These are phyloP conservation scores for Salicornia ramosissima DNA, from an alignment of 148 eudicot species.

Conservation along the genomic window DNA sequence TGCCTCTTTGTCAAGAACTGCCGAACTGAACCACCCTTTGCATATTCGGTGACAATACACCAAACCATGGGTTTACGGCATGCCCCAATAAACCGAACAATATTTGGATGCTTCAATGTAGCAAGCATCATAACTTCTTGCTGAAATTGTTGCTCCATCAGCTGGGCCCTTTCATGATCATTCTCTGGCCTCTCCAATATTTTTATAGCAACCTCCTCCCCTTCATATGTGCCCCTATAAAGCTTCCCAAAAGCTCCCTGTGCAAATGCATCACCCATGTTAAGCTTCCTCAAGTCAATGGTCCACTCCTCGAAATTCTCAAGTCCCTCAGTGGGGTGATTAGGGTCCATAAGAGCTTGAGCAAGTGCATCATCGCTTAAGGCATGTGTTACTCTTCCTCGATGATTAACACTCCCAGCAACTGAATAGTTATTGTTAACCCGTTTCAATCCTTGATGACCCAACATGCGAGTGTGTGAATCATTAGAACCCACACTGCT, in stretches of 20 bases:
- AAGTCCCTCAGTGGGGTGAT: constrained; percentile 67
- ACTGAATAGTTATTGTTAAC: constrained; percentile 58
- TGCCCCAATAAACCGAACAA: constrained; percentile 90
- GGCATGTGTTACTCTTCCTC: constrained; percentile 74
- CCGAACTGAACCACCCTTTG: constrained; percentile 94
- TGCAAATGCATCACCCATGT: constrained; percentile 91
- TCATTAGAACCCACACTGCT: constrained; percentile 93
- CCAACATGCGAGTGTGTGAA: constrained; percentile 82
- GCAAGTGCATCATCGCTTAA: constrained; percentile 89
- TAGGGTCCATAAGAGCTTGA: constrained; percentile 80
- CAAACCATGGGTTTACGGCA: constrained; percentile 98
- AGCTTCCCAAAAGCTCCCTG: constrained; percentile 98
- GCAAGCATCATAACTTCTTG: constrained; percentile 99
- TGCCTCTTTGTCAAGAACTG: constrained; percentile 79
- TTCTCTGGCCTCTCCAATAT: constrained; percentile 96
- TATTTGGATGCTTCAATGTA: constrained; percentile 82
- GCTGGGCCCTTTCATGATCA: constrained; percentile 69
- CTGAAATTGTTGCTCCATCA: constrained; percentile 99
- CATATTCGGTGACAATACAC: constrained; percentile 98
- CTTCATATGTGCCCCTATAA: constrained; percentile 87
- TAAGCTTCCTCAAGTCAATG: constrained; percentile 79
- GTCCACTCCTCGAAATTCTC: constrained; percentile 94
- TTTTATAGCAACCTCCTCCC: constrained; percentile 95
- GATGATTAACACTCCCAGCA: constrained; percentile 59
- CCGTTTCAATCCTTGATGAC: constrained; percentile 73